Percentiles rank a stretch among this genome's conserved stretches.
These are phyloP conservation scores for Diplodia corticola DNA, from an alignment of 2,329 filamentous ascomycete species.

Conservation along the genomic window DNA sequence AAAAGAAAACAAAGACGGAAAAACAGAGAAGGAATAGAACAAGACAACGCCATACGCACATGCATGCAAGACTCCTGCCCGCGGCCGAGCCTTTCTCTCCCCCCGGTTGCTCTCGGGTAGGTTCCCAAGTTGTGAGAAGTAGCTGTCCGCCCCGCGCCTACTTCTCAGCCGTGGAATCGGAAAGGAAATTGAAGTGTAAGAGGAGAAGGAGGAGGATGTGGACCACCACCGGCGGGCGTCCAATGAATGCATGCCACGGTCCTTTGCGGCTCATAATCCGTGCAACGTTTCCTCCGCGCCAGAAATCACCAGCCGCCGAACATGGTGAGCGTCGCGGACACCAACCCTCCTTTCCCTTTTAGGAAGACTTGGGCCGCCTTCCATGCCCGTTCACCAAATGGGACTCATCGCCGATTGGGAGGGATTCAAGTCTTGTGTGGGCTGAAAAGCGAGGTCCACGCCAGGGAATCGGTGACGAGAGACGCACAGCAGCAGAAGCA, in stretches of 20 bases:
- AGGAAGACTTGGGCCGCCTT: not conserved
- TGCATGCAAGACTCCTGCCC: not conserved
- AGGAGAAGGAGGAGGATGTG: not conserved
- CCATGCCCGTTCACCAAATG: not conserved
- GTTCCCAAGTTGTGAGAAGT: not conserved
- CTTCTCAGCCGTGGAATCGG: not conserved
- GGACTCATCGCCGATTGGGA: not conserved
- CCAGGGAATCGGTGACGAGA: not conserved
- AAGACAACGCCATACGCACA: not conserved
- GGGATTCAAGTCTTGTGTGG: not conserved
- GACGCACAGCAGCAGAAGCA: not conserved
- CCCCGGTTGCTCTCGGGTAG: not conserved
- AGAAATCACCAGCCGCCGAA: not conserved
- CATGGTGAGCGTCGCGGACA: not conserved
- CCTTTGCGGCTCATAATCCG: slow-evolving; percentile 12
- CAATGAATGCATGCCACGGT: slow-evolving; percentile 13
- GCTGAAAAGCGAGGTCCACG: not conserved
- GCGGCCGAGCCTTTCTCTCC: not conserved
- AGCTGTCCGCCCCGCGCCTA: not conserved
- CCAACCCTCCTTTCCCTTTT: not conserved
- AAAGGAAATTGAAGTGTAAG: not conserved
- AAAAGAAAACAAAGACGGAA: not conserved
- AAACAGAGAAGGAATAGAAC: not conserved
- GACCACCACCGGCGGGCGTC: not conserved
- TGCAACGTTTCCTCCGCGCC: not conserved